These are phyloP conservation scores for Fusarium phyllophilum DNA, from an alignment of 2,329 filamentous ascomycete genomes.

Conservation along the genomic window DNA sequence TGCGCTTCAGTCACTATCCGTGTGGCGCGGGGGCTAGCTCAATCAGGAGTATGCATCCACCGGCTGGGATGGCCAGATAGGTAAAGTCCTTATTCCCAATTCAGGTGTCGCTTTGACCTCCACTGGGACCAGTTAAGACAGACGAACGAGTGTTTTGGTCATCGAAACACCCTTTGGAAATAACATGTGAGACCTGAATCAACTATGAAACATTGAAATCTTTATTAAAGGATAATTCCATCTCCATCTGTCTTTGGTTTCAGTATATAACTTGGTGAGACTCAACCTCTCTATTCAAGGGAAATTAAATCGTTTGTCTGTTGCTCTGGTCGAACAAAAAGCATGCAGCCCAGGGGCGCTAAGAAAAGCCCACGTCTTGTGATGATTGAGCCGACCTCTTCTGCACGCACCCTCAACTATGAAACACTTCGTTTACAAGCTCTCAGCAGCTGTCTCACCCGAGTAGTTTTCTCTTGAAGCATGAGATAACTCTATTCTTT, in stretches of 20 bases:
- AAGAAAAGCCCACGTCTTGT: conserved; percentile 3
- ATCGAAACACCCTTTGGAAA: neutral
- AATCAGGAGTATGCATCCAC: conserved; percentile 15
- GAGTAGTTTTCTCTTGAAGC: neutral
- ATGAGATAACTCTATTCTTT: neutral
- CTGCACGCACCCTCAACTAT: conserved; percentile 10
- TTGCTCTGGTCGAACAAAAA: conserved; percentile 13
- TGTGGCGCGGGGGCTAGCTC: conserved; percentile 34
- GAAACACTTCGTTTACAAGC: conserved; percentile 7
- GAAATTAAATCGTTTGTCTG: conserved; percentile 10
- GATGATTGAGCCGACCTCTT: neutral
- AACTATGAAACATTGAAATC: conserved; percentile 7
- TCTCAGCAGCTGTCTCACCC: neutral
- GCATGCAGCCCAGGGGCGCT: neutral
- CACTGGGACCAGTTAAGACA: conserved; percentile 9
- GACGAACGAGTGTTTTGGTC: conserved; percentile 19
- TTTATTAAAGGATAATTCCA: neutral
- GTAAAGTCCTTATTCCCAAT: conserved; percentile 5
- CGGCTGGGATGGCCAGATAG: conserved; percentile 11
- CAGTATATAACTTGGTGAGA: neutral
- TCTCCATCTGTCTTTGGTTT: neutral
- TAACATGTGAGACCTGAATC: conserved; percentile 8
- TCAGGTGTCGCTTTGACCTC: neutral
- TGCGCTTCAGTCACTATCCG: conserved; percentile 16
- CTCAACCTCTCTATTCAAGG: neutral